Evolutionary conservation across 164 flowering plant species (phyloP).

Genomic region (Vitis rotundifolia): DNA sequence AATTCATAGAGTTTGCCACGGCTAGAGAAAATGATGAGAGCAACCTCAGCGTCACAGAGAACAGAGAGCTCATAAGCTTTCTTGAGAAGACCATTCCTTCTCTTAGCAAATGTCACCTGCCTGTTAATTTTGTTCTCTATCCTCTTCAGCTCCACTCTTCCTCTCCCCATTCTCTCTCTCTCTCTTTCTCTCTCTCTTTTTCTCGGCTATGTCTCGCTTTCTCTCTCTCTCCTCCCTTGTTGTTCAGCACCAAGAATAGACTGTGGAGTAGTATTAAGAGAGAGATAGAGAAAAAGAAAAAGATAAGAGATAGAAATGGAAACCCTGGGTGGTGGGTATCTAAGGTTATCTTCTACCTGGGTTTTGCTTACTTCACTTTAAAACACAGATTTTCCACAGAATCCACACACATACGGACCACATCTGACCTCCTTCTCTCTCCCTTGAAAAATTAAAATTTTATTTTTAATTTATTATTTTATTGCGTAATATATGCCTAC

Average conservation of each 20-base stretch:
- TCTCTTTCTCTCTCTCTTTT: constrained; percentile 25
- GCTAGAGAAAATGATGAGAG: constrained; percentile 44
- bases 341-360: neutral
- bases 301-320: neutral
- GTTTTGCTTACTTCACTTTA: neutral
- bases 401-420: neutral
- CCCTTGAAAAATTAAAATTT: neutral
- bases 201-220: constrained; percentile 15
- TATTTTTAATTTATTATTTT: no score
- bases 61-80: constrained; percentile 41
- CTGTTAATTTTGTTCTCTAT: constrained; percentile 47
- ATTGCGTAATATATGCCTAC: no score
- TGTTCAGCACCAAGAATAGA: neutral
- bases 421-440: neutral
- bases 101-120: constrained; percentile 43
- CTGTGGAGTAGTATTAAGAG: neutral
- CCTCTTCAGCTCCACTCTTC: constrained; percentile 42
- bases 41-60: constrained; percentile 44
- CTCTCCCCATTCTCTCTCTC: constrained; percentile 36
- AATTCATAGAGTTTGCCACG: constrained; percentile 44
- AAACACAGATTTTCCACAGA: neutral
- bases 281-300: neutral
- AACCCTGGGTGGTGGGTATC: neutral
- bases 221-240: constrained; percentile 19
- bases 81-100: constrained; percentile 44